Evolutionary conservation across 495 filamentous ascomycete genomes (phyloP), one percentile per base, ranked within the genome.

Genomic region (Tuber aestivum): DNA sequence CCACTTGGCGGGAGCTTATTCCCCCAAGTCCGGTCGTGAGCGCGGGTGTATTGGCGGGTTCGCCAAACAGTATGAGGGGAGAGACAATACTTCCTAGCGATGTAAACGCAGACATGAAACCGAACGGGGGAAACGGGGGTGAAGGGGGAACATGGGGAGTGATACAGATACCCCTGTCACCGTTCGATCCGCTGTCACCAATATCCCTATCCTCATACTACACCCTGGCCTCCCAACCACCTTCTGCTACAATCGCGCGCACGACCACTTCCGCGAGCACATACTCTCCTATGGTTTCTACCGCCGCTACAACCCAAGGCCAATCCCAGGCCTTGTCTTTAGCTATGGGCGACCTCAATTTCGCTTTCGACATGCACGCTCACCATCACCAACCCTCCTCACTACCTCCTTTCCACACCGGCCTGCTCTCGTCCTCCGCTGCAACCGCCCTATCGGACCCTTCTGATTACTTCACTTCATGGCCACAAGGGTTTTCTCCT

Each of bases 1-100:
- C 80, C 12, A 78, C 80, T 50, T 82, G 80, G 80, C 74, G 77
- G 56, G 70, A 82, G 40, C 50, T 82, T 40, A 70, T 82, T 69
- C 77, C 74, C 41, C 41, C 77, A 37, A 72, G 72, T n/a, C 70
- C 73, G 10, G 65, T 75, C 16, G 20, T 79, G 50, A 77, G 45
- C 56, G 44, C 68, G 41, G 50, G 69, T 61, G 74, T 69, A 21
- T 75, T 77, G 37, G 70, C 70, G 40, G 68, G 77, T 70, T 79
- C 78, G 23, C 76, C 78, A 12, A 73, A 35, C 61, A 35, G 56
- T 27, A 65, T 65, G 56, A 35, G 14, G 27, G 56, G 56, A 65
- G 56, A 27, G 27, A 35, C 56, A 35, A 65, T 65, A 18, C 56
- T 27, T 12, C 56, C 56, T 6, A 70, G 74, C 40, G 72, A 69